phyloP scores from a whole-genome alignment of 1,139 yeast genomes.

The Candida buenavistaensis region DNA sequence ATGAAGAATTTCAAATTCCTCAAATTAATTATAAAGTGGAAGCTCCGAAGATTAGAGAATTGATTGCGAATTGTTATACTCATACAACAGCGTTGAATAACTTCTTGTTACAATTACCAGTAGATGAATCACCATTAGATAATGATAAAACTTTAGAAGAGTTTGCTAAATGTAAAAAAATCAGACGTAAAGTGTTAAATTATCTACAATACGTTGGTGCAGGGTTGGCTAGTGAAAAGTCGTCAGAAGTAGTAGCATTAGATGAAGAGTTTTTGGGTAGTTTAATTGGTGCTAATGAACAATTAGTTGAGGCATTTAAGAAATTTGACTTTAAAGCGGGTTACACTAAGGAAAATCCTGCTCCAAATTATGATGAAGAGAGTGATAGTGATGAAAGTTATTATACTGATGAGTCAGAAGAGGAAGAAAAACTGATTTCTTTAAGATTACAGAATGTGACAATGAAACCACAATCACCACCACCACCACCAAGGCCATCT shows the following conservation, averaged over 20 bases:
- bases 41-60: slow-evolving; percentile 65
- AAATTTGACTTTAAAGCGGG: slow-evolving; percentile 57
- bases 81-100: slow-evolving; percentile 74
- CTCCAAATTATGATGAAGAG: slow-evolving; percentile 34
- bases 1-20: slow-evolving; percentile 61
- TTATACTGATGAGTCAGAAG: slow-evolving; percentile 45
- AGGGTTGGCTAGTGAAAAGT: slow-evolving; percentile 35
- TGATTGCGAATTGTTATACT: slow-evolving; percentile 76
- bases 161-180: slow-evolving; percentile 73
- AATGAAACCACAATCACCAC: slow-evolving; percentile 21
- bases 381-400: slow-evolving; percentile 34
- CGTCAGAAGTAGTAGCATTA: slow-evolving; percentile 29
- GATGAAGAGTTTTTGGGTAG: slow-evolving; percentile 85
- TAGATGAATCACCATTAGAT: slow-evolving; percentile 58
- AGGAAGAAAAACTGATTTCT: slow-evolving; percentile 22
- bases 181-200: slow-evolving; percentile 74
- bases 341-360: slow-evolving; percentile 35
- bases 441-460: slow-evolving; percentile 19
- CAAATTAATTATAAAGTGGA: slow-evolving; percentile 69
- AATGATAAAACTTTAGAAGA: slow-evolving; percentile 56
- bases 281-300: slow-evolving; percentile 85
- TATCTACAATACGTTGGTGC: slow-evolving; percentile 80
- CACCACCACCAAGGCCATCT: slow-evolving; percentile 39
- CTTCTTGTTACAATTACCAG: slow-evolving; percentile 56
- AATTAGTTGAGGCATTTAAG: slow-evolving; percentile 71